Base-by-base conservation (phyloP, 148 eudicot genomes). In the Spergularia marina region DNA sequence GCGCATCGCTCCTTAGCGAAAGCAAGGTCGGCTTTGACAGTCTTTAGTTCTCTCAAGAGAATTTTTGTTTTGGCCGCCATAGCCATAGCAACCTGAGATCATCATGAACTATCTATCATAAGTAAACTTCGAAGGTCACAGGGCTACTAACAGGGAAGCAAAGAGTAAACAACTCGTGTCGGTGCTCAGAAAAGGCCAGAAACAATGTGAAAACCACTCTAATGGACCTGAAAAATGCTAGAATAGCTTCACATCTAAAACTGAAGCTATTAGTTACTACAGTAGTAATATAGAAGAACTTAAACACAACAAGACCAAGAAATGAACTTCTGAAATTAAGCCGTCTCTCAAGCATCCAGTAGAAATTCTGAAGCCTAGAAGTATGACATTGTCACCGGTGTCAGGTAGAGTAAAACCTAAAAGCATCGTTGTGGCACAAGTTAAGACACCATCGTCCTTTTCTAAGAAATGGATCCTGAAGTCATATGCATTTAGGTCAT, bases 1-100 rank as follows among this genome's bases (percentile, higher is more conserved):
- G 86, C 89, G 77, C 95, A 90, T 12, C 97, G 91, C 81, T 92
- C 95, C 76, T 87, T 92, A 72, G 97, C 91, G 86, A 92, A 90
- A 73, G 95, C 97, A 68, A 92, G 85, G 80, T 90, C 97, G 15
- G 97, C 91, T 78, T 92, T 92, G 59, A 92, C 92, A 16, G 93
- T 88, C 83, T 92, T 92, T 74, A 92, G 89, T 88, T 92, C 97
- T 74, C 95, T 85, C 56, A 92, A 82, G 21, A 92, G 90, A 60
- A 92, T 83, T 83, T 92, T 92, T 77, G 92, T 92, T 81, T 92
- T 92, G 30, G 93, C 95, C 73, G 97, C 93, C 90, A 87, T 92
- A 61, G 93, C 97, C 92, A 89, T 88, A 64, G 95, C 87, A 82
- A 92, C 97, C 97, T 92, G 89, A 65, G 60, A 77, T 71, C 62